A percentile compares a stretch with the other conserved stretches of the same genome.
phyloP scores from a whole-genome alignment of 441 rosid species.

The Erodium chrysanthum region DNA sequence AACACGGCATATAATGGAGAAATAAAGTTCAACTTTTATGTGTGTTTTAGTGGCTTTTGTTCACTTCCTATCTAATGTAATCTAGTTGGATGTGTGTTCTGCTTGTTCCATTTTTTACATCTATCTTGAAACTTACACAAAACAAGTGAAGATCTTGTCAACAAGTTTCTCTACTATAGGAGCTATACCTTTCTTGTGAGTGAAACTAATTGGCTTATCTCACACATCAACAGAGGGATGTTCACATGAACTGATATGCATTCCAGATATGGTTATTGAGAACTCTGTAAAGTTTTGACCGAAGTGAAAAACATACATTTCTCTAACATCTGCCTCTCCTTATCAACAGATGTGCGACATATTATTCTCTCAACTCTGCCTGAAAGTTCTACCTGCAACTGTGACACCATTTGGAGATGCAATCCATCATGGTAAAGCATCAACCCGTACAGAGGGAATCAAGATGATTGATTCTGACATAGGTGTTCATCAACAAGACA shows the following conservation, averaged over 20 bases:
- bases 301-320: background rate
- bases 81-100: background rate
- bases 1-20: background rate
- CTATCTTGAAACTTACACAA: background rate
- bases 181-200: background rate
- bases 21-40: background rate
- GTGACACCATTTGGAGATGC: constrained; percentile 44
- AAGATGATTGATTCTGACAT: constrained; percentile 22
- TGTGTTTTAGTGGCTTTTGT: background rate
- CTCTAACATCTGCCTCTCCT: constrained; percentile 20
- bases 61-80: background rate
- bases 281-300: background rate
- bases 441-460: too few species aligned
- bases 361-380: constrained; percentile 89
- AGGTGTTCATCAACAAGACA: constrained; percentile 30
- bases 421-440: constrained; percentile 24
- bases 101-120: background rate
- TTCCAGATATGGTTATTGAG: background rate
- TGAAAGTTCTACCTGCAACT: constrained; percentile 64
- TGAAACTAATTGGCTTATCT: background rate
- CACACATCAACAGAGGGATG: background rate
- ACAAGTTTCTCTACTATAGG: background rate
- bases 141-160: background rate
- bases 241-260: background rate
- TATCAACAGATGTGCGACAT: constrained; percentile 89